Percentiles rank a stretch among this genome's conserved stretches.
Conservation (phyloP, 1,284 basidiomycete genomes). For the Pseudozyma thailandica region DNA sequence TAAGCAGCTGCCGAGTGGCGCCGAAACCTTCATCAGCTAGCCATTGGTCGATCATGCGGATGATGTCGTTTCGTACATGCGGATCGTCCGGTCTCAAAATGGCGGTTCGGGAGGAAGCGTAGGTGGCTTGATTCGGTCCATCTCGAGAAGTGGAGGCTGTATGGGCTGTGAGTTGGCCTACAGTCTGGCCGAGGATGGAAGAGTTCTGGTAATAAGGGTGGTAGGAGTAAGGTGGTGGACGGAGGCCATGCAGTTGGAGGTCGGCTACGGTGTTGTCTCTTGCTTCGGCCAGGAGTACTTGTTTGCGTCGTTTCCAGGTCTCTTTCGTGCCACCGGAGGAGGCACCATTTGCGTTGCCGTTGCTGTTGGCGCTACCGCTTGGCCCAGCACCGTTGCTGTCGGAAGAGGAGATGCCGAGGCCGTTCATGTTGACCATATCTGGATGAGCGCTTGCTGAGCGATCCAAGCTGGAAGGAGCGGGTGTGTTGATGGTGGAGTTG, state of each 20-base stretch:
- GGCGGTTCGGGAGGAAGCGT: slow-evolving; percentile 50
- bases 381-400: slow-evolving; percentile 7
- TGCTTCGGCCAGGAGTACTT: slow-evolving; percentile 52
- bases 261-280: slow-evolving; percentile 57
- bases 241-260: slow-evolving; percentile 54
- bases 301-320: slow-evolving; percentile 56
- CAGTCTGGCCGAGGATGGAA: slow-evolving; percentile 35
- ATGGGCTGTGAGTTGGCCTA: slow-evolving; percentile 29
- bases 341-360: not conserved
- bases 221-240: slow-evolving; percentile 47
- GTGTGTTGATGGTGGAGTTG: slow-evolving; percentile 4
- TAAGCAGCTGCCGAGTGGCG: slow-evolving; percentile 67
- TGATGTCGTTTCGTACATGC: slow-evolving; percentile 58
- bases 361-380: slow-evolving; percentile 3
- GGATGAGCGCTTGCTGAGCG: slow-evolving; percentile 27
- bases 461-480: slow-evolving; percentile 8
- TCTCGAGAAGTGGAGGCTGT: slow-evolving; percentile 20
- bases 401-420: slow-evolving; percentile 33
- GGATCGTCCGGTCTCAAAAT: slow-evolving; percentile 59
- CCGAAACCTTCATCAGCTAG: slow-evolving; percentile 69
- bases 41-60: slow-evolving; percentile 69
- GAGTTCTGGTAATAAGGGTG: slow-evolving; percentile 45
- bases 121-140: slow-evolving; percentile 40
- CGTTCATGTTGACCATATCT: slow-evolving; percentile 21
- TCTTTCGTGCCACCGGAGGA: slow-evolving; percentile 46